A percentile compares a stretch with the other conserved stretches of the same genome.
These are phyloP conservation scores for Elymus sibiricus DNA, from an alignment of 176 grass and related monocot species.

Conservation along the genomic window DNA sequence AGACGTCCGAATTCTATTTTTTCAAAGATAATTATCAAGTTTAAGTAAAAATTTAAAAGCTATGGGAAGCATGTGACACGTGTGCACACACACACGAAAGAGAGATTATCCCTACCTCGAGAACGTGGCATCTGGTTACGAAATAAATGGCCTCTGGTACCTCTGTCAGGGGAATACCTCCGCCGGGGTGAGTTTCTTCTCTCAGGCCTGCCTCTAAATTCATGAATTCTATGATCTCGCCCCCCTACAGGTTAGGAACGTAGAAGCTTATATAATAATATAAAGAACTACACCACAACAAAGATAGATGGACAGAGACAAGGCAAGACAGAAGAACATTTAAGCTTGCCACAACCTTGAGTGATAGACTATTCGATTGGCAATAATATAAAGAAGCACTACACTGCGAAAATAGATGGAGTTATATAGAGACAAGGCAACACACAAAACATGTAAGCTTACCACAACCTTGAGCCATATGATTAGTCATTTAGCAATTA, in stretches of 20 bases:
- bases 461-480: constrained; percentile 62
- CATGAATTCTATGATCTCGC: constrained; percentile 53
- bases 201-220: constrained; percentile 67
- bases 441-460: constrained; percentile 57
- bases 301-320: constrained; percentile 20
- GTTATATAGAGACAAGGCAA: constrained; percentile 33
- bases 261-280: neutral
- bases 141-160: constrained; percentile 49
- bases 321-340: constrained; percentile 41
- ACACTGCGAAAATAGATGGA: constrained; percentile 16
- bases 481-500: constrained; percentile 60
- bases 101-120: constrained; percentile 52
- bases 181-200: constrained; percentile 70
- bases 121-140: constrained; percentile 51
- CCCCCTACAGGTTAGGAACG: constrained; percentile 38
- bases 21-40: neutral
- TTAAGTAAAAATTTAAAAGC: neutral
- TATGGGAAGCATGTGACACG: neutral
- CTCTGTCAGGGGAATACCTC: constrained; percentile 66
- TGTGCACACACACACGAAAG: neutral
- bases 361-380: constrained; percentile 50
- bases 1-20: neutral
- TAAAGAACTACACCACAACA: neutral
- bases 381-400: constrained; percentile 28
- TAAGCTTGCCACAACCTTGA: constrained; percentile 65